Conservation (phyloP, 1,284 basidiomycete genomes). For the Termitomyces sp. region DNA sequence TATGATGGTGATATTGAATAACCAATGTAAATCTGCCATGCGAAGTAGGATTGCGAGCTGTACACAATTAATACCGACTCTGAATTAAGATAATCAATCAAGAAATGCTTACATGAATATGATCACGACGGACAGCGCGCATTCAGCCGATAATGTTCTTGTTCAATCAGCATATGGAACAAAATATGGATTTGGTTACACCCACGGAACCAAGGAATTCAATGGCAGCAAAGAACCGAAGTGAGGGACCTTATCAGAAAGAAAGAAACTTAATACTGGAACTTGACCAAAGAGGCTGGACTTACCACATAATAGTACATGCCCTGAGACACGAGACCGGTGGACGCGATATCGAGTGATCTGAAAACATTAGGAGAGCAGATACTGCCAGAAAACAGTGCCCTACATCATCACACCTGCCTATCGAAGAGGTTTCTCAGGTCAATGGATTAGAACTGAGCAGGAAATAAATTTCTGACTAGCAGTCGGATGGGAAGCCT, state of each 20-base stretch:
- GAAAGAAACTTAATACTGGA: not conserved
- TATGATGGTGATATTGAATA: not conserved
- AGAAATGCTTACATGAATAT: constrained; percentile 2
- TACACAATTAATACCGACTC: not conserved
- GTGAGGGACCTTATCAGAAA: not conserved
- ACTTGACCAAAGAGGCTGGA: not conserved
- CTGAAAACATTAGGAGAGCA: not conserved
- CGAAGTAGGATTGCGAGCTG: constrained; percentile 8
- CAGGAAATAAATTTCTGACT: not conserved
- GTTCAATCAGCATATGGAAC: not conserved
- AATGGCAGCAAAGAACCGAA: constrained; percentile 5
- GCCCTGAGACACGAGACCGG: constrained; percentile 2
- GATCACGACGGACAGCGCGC: constrained; percentile 7
- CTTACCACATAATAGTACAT: constrained; percentile 5
- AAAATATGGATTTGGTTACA: not conserved
- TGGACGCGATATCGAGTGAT: constrained; percentile 4
- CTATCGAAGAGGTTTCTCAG: not conserved
- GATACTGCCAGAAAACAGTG: not conserved
- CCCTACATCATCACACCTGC: constrained; percentile 8
- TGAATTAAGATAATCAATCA: not conserved
- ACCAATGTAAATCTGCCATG: constrained; percentile 10
- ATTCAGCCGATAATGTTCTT: constrained; percentile 8
- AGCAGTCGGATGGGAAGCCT: constrained; percentile 5
- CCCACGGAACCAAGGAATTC: constrained; percentile 4
- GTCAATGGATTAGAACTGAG: not conserved